Base-by-base conservation (phyloP, 768 basidiomycete species). In the Phlebiopsis flavidoalba region DNA sequence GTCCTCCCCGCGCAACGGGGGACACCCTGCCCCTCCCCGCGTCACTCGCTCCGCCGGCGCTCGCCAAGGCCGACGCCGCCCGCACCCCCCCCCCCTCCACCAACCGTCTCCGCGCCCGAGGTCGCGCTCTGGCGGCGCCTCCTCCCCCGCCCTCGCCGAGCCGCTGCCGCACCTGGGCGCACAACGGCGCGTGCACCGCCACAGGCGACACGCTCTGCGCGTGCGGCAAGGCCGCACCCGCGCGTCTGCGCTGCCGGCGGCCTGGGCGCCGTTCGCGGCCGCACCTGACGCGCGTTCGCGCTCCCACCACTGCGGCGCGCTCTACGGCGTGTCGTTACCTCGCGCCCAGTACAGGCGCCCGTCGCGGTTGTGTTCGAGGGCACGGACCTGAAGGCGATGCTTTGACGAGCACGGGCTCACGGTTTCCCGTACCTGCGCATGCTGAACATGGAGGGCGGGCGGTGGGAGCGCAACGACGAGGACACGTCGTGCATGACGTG, bases 231-330 rank as follows among this genome's bases (percentile, higher is more conserved):
- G 36, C 66, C 65, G 11, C 82, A 82, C 0, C 67, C 84, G 19
- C 87, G 86, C 61, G 73, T 71, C 4, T 87, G 86, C 49, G 85
- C n/a, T n/a, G n/a, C n/a, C n/a, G n/a, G n/a, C n/a, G 14, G 62
- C 64, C 11, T 85, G 80, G 80, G 69, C 71, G 60, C 36, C 56
- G 1, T 65, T 85, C 12, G 76, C 76, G 1, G n/a, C 75, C 75
- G 6, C 77, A 77, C 55, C 76, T 73, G 14, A 83, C 81, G 1
- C 74, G 84, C 10, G 70, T 77, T n/a, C 5, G 86, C 82, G 0
- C 69, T 87, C 37, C n/a, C n/a, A n/a, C n/a, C n/a, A n/a, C n/a
- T n/a, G n/a, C n/a, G 73, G 78, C 1, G 84, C 82, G 0, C 69
- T 87, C 12, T 86, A 85, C 56, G 74, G 79, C 0, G 76, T 80